phyloP scores from a whole-genome alignment of 176 grass and related monocot genomes.

The Triticum turgidum region DNA sequence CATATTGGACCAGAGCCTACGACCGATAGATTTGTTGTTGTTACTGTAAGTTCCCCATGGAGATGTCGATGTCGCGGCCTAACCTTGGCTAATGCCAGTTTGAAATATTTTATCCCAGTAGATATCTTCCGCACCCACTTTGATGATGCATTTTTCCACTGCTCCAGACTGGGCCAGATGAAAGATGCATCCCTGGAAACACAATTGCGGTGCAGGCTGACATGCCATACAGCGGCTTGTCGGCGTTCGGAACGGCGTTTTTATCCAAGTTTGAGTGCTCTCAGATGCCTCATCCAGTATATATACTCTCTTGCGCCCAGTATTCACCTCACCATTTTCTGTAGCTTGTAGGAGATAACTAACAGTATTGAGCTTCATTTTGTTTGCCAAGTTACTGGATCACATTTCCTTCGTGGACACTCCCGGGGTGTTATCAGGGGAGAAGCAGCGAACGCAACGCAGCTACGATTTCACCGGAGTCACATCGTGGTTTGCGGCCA shows the following conservation, averaged over 20 bases:
- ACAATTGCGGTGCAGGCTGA: constrained; percentile 83
- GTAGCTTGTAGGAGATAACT: not conserved
- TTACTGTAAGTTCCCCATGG: constrained; percentile 51
- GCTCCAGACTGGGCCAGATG: constrained; percentile 71
- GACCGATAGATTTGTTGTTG: constrained; percentile 86
- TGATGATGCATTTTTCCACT: not conserved
- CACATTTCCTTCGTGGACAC: constrained; percentile 86
- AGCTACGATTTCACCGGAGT: constrained; percentile 81
- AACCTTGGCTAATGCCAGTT: not conserved
- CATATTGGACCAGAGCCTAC: constrained; percentile 96
- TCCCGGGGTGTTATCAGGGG: constrained; percentile 74
- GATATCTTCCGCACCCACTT: not conserved
- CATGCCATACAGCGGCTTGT: constrained; percentile 80
- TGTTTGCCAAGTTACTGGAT: constrained; percentile 56
- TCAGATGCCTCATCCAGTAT: constrained; percentile 88
- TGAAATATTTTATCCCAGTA: not conserved
- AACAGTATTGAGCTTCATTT: not conserved
- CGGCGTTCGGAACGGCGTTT: constrained; percentile 75
- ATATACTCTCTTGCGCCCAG: constrained; percentile 15
- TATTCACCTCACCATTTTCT: not conserved
- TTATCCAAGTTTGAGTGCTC: constrained; percentile 88
- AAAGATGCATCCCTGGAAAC: constrained; percentile 86
- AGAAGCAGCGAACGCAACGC: constrained; percentile 70
- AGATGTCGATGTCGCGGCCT: not conserved
- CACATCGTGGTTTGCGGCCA: constrained; percentile 75